Conservation (phyloP, 345 rosid species). For the Lumnitzera littorea region DNA sequence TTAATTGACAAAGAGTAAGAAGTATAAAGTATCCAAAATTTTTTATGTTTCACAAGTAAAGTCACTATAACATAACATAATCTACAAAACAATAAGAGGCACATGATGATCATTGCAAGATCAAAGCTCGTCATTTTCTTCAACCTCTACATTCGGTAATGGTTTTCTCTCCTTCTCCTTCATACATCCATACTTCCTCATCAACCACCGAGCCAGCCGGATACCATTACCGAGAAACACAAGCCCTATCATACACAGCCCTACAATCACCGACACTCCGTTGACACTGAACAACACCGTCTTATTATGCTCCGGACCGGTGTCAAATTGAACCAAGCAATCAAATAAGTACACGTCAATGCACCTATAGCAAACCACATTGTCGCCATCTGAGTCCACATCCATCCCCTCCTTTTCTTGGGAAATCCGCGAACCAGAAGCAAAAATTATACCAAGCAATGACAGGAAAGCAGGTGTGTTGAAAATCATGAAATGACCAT, state of each 20-base stretch:
- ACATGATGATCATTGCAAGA: too few species aligned
- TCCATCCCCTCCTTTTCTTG: slow-evolving; percentile 12
- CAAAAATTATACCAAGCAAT: slow-evolving; percentile 24
- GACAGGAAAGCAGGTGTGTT: slow-evolving; percentile 17
- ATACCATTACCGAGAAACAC: neutral
- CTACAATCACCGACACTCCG: neutral
- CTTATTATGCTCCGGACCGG: slow-evolving; percentile 1
- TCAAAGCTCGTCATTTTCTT: too few species aligned
- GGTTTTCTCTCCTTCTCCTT: neutral
- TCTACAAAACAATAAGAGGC: too few species aligned
- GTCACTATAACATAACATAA: too few species aligned
- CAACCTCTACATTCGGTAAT: neutral
- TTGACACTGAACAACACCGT: neutral
- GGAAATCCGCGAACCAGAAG: slow-evolving; percentile 25
- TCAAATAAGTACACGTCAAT: slow-evolving; percentile 10
- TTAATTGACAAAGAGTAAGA: too few species aligned
- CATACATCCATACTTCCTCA: neutral
- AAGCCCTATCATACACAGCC: slow-evolving; percentile 9
- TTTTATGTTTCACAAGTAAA: too few species aligned
- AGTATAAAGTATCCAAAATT: too few species aligned
- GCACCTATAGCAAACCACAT: slow-evolving; percentile 27
- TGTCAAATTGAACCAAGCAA: slow-evolving; percentile 3
- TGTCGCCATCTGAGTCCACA: slow-evolving; percentile 23
- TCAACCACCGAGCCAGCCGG: slow-evolving; percentile 1
- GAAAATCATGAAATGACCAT: slow-evolving; percentile 7